Base-by-base conservation (phyloP, 1,284 basidiomycete genomes). In the Ganoderma lucidum region DNA sequence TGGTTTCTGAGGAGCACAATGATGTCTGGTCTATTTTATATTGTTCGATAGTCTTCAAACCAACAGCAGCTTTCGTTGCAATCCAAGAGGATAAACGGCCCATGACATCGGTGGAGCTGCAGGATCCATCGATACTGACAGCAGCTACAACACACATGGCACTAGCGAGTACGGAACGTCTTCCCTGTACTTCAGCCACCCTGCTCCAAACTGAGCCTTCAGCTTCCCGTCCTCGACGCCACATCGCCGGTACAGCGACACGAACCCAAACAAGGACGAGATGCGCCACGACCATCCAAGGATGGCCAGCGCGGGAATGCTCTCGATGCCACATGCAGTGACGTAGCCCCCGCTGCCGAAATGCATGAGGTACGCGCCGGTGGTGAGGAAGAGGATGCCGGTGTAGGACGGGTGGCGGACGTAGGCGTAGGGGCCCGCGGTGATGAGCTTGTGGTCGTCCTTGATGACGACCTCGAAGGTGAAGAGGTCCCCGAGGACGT, bases 351-450 rank as follows among this genome's bases (percentile, higher is more conserved):
- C 56, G 17, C 30, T 15, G 35, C 56, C 56, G 56, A 58, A 58
- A 35, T 58, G 35, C 56, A 37, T 58, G 35, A 58, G 35, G 56
- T 58, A 58, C 35, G 56, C 56, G 17, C 56, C 56, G 19, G 35
- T 58, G 56, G 86, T 80, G 59, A 87, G 80, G 44, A 72, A 67
- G 41, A 69, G 63, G 17, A 70, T 67, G n/a, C 74, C 75, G 23
- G 68, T 67, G 65, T 75, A 75, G 44, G 69, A 70, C 19, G 73
- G 75, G 51, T 76, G 75, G 15, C 73, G 70, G 39, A 74, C 74
- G 64, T 67, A 51, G n/a, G 68, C 58, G 64, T 75, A 76, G 12
- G 75, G 74, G 6, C 74, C 75, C 2, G 65, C 62, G 14, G 73
- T 75, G 58, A 73, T 53, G 51, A 75, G 71, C 32, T 44, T 35